Base-by-base conservation (phyloP, 1,284 basidiomycete genomes). In the Wolfiporia cocos region DNA sequence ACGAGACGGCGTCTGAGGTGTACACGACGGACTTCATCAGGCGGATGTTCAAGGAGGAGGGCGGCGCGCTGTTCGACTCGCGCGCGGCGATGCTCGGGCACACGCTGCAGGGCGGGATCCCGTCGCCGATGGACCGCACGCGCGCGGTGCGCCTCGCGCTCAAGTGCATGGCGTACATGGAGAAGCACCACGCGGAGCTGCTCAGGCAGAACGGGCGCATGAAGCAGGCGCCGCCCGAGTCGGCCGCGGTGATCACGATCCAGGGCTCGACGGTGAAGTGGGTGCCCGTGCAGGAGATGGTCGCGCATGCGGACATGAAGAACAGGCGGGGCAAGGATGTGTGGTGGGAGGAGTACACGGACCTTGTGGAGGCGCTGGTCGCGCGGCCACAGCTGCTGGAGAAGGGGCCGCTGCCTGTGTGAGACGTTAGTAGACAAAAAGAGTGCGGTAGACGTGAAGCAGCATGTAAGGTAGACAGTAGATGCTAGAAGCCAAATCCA, bases 21-120 rank as follows among this genome's bases (percentile, higher is more conserved):
- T 99, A 97, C 71, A 87, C 86, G 14, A 95, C 93, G 9, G 86
- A 94, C 12, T 77, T 96, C 41, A 78, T 99, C 54, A 95, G 87
- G 50, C 90, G 91, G 63, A 95, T 99, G 70, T 70, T 97, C 65
- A 87, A 87, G 55, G 93, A 97, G 58, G 95, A 99, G 66, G 95
- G 95, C 33, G 80, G 81, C 14, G 61, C 74, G 5, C 71, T 96
- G n/a, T 99, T 98, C 59, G 96, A 99, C 67, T 83, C 95, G 15
- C 86, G 96, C 37, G 88, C 82, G 10, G 96, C 95, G 14, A 86
- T 89, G 3, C 81, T 99, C 17, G 95, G 96, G 9, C 96, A 99
- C 68, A 97, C 93, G 2, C 71, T 99, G 7, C 95, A 99, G 62
- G 95, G 95, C 15, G 92, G 92, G 4, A 84, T 91, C 3, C 95